Evolutionary conservation across 2,329 filamentous ascomycete genomes (phyloP).

Genomic region (Xylaria sp.): DNA sequence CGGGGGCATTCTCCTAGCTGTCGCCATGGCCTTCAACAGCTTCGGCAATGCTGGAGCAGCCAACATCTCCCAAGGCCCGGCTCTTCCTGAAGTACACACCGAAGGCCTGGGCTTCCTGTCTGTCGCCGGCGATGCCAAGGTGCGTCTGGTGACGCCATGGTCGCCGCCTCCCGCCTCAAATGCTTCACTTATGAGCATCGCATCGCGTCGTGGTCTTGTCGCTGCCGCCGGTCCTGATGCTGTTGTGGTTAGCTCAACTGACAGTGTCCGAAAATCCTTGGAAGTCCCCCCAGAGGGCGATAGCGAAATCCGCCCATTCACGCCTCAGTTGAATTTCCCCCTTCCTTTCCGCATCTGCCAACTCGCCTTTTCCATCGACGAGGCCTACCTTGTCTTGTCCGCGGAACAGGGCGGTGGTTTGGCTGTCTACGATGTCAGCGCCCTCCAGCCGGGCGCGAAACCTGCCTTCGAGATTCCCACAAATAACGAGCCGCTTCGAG

Average conservation of each 20-base stretch:
- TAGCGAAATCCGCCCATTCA: constrained; percentile 62
- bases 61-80: constrained; percentile 49
- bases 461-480: constrained; percentile 72
- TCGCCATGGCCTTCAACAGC: constrained; percentile 26
- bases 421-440: constrained; percentile 72
- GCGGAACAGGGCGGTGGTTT: constrained; percentile 77
- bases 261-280: constrained; percentile 72
- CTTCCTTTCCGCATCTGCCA: constrained; percentile 77
- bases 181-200: constrained; percentile 78
- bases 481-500: constrained; percentile 66
- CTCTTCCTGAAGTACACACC: constrained; percentile 73
- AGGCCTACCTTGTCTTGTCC: constrained; percentile 75
- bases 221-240: constrained; percentile 82
- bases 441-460: constrained; percentile 59
- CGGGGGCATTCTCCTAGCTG: constrained; percentile 13
- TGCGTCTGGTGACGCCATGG: constrained; percentile 78
- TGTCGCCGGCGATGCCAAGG: constrained; percentile 72
- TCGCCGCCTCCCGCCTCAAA: constrained; percentile 67
- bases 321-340: constrained; percentile 66
- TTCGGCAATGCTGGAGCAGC: constrained; percentile 29
- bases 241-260: constrained; percentile 70
- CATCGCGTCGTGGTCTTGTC: constrained; percentile 71
- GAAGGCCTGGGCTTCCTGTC: constrained; percentile 82
- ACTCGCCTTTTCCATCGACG: constrained; percentile 84
- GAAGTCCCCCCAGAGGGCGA: constrained; percentile 53